A percentile compares a stretch with the other conserved stretches of the same genome.
phyloP scores from a whole-genome alignment of 345 rosid genomes.

The Microcos paniculata region DNA sequence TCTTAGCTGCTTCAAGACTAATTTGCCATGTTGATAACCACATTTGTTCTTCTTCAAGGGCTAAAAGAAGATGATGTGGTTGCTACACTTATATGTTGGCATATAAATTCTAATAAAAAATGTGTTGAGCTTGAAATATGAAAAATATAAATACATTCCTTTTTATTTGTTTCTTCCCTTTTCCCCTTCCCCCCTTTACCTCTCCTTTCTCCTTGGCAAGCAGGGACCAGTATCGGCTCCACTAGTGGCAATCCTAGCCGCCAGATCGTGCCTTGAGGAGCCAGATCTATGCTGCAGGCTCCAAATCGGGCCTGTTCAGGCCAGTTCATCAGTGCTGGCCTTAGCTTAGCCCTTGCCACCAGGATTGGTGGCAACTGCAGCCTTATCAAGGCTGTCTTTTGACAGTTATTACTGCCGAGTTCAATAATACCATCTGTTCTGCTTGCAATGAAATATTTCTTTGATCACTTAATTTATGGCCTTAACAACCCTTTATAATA shows the following conservation, averaged over 20 bases:
- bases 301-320: no score
- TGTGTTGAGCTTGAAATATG: not conserved
- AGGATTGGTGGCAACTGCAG: not conserved
- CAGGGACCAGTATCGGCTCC: not conserved
- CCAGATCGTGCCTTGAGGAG: not conserved
- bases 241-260: not conserved
- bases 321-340: not conserved
- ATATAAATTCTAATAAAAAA: not conserved
- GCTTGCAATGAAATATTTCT: not conserved
- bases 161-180: not conserved
- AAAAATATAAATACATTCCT: no score
- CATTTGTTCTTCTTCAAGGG: no score
- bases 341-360: not conserved
- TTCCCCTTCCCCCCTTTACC: not conserved
- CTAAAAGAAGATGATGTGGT: not conserved
- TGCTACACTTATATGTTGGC: not conserved
- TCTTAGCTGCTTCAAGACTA: not conserved
- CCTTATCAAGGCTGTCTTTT: not conserved
- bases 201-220: not conserved
- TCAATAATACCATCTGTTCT: not conserved
- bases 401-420: not conserved
- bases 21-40: not conserved
- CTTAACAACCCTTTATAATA: not conserved
- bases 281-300: no score
- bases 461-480: not conserved